Percentiles rank a stretch among this genome's conserved stretches.
These are phyloP conservation scores for Yarrowia sp. DNA, from an alignment of 805 yeast species.

Conservation along the genomic window DNA sequence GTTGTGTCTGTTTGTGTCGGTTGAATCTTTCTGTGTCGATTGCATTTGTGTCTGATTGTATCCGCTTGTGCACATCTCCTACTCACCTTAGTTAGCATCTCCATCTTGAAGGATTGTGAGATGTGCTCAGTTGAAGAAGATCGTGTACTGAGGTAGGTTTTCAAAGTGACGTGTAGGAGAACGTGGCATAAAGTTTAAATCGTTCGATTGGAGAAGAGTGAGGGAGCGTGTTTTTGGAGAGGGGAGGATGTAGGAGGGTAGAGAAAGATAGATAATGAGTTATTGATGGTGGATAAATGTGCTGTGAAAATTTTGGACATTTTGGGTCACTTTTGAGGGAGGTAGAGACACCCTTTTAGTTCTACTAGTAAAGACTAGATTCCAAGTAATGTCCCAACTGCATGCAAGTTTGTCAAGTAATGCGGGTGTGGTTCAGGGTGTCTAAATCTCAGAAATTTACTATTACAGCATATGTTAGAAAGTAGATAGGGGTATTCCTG, in stretches of 20 bases:
- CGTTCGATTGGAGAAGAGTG: neutral
- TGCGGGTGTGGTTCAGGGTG: neutral
- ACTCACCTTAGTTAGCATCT: constrained; percentile 25
- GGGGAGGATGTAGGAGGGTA: neutral
- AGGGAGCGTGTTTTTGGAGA: too few species aligned
- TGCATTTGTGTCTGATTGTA: neutral
- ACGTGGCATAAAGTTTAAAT: constrained; percentile 5
- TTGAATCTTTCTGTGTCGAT: neutral
- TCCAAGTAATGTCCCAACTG: neutral
- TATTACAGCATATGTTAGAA: too few species aligned
- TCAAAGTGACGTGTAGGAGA: constrained; percentile 16
- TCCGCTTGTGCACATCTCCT: too few species aligned
- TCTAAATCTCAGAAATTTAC: too few species aligned
- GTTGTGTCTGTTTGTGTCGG: neutral
- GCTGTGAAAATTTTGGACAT: too few species aligned
- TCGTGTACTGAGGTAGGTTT: neutral
- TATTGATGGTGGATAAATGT: too few species aligned
- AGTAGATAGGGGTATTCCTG: too few species aligned
- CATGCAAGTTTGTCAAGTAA: neutral
- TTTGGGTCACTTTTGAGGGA: neutral
- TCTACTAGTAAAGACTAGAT: too few species aligned
- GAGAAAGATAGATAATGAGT: too few species aligned
- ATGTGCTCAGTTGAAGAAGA: neutral
- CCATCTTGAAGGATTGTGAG: constrained; percentile 17
- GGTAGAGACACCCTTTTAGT: neutral